Conservation (phyloP, 2,329 filamentous ascomycete genomes). For the Stemphylium lycopersici region DNA sequence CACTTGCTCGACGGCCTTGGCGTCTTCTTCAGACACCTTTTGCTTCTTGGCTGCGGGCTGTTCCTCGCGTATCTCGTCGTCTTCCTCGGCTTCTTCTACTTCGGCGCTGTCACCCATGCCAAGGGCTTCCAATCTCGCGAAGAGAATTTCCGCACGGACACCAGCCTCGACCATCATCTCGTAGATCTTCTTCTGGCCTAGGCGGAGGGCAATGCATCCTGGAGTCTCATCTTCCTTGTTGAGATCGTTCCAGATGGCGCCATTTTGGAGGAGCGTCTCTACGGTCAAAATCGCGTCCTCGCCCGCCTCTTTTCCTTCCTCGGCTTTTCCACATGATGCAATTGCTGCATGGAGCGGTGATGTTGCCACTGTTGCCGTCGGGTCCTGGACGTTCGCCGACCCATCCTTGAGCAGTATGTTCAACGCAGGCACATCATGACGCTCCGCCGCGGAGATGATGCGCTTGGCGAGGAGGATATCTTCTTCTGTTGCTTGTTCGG, state of each 20-base stretch:
- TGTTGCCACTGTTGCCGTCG: conserved; percentile 41
- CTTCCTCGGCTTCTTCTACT: conserved; percentile 32
- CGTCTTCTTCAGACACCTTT: conserved; percentile 37
- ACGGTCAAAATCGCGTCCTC: conserved; percentile 41
- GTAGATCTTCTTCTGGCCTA: conserved; percentile 45
- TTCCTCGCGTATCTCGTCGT: conserved; percentile 26
- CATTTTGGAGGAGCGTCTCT: conserved; percentile 42
- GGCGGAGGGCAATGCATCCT: conserved; percentile 44
- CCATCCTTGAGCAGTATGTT: conserved; percentile 45
- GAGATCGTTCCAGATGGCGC: conserved; percentile 49
- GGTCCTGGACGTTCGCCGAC: conserved; percentile 47
- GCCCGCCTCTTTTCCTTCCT: conserved; percentile 35
- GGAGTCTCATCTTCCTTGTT: conserved; percentile 48
- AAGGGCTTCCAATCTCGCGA: conserved; percentile 42
- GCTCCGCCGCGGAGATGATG: conserved; percentile 45
- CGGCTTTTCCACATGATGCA: conserved; percentile 37
- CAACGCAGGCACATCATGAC: conserved; percentile 43
- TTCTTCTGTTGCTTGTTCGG: conserved; percentile 43
- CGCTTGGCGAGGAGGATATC: conserved; percentile 46
- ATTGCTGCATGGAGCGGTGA: conserved; percentile 47
- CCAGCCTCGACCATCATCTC: conserved; percentile 47
- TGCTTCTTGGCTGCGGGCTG: conserved; percentile 45
- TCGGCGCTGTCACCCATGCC: conserved; percentile 33
- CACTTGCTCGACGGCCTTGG: conserved; percentile 31
- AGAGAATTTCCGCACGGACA: conserved; percentile 44